Base-by-base conservation (phyloP, 257 asterid genomes). In the Echium plantagineum region DNA sequence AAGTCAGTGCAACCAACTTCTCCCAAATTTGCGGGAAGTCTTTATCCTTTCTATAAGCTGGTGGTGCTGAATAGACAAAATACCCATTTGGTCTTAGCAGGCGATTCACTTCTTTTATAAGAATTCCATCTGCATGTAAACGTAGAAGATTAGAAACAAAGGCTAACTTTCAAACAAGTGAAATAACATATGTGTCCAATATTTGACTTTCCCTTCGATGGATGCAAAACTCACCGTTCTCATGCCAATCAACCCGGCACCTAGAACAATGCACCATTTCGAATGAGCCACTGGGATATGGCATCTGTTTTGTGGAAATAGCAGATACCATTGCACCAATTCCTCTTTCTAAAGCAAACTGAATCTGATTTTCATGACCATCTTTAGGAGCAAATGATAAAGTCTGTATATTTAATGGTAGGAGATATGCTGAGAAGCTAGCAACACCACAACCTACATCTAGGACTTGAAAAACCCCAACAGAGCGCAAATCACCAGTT, bases 361-460 rank as follows among this genome's bases (percentile, higher is more conserved):
- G 97, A 69, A 91, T 88, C 71, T 91, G 97, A 71, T 91, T 91
- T 75, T 88, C 97, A 53, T 91, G 98, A 61, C 89, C 89, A 64
- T 88, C 95, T 75, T 88, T 86, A 7, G 98, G 97, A 59, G 97
- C 98, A 70, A 91, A 82, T 31, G 98, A 88, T 95, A 86, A 78
- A 18, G 98, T 86, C 60, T 82, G 87, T 66, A 91, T 82, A 72
- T 78, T 64, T 60, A 83, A 75, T 55, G 94, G 87, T 62, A 85
- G 88, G 75, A 88, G 95, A 78, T 84, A 91, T 21, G 95, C 98
- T 0, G 97, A 91, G 81, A 91, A 91, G 80, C 98, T 91, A 73
- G 98, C 95, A 62, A 91, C 95, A 13, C 95, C 91, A 59, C 97
- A 91, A 61, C 98, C 98, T 60, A 91, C 84, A 68, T 91, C 98